phyloP scores from a whole-genome alignment of 1,284 basidiomycete genomes.

The Pseudozyma flocculosa region DNA sequence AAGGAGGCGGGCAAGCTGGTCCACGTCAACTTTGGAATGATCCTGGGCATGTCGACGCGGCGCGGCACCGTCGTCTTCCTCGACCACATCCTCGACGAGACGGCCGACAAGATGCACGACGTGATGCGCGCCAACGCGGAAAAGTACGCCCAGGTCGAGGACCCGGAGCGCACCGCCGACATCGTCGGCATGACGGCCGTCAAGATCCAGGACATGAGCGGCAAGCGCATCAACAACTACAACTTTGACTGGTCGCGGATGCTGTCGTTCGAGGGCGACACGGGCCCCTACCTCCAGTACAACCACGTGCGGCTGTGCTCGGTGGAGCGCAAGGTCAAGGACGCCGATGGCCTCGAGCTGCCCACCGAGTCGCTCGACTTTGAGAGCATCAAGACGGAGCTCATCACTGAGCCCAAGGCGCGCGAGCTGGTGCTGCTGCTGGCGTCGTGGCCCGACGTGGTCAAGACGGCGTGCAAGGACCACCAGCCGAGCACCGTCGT shows the following conservation, averaged over 20 bases:
- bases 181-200: constrained; percentile 94
- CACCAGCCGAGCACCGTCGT: constrained; percentile 88
- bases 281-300: constrained; percentile 71
- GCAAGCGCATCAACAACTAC: constrained; percentile 96
- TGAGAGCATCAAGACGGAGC: constrained; percentile 68
- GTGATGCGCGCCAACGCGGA: constrained; percentile 94
- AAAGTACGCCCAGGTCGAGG: constrained; percentile 85
- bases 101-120: constrained; percentile 87
- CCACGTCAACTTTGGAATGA: constrained; percentile 89
- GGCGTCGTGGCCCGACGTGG: constrained; percentile 85
- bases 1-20: constrained; percentile 65
- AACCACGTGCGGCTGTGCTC: constrained; percentile 89
- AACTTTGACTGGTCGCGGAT: constrained; percentile 92
- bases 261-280: constrained; percentile 95
- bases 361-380: constrained; percentile 67
- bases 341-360: constrained; percentile 68
- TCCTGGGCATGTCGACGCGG: constrained; percentile 95
- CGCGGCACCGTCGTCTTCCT: constrained; percentile 96
- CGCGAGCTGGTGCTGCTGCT: constrained; percentile 84
- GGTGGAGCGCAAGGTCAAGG: constrained; percentile 84
- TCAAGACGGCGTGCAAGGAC: constrained; percentile 77
- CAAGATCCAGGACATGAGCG: constrained; percentile 98
- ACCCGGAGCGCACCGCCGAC: constrained; percentile 77
- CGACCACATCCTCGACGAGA: constrained; percentile 88
- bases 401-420: constrained; percentile 72